Conservation (phyloP, 345 rosid genomes). For the rapeseed (Brassica napus) region Da-Ae NC_063452.1:1756001-1756500, state of each 20-base stretch:
- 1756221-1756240: background rate
- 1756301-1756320: slow-evolving; percentile 2
- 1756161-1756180: slow-evolving; percentile 47
- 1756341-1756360: slow-evolving; percentile 26
- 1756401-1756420: background rate
- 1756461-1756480: no score
- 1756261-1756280: slow-evolving; percentile 17
- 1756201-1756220: slow-evolving; percentile 53
- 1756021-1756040: slow-evolving; percentile 64
- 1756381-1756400: background rate
- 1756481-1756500: no score
- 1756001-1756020: slow-evolving; percentile 76
- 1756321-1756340: background rate
- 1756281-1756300: slow-evolving; percentile 23
- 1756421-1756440: no score
- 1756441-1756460: no score
- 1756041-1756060: slow-evolving; percentile 60
- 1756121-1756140: no score
- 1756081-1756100: slow-evolving; percentile 63
- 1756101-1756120: slow-evolving; percentile 65
- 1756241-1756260: slow-evolving; percentile 30
- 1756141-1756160: slow-evolving; percentile 53
- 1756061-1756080: slow-evolving; percentile 64
- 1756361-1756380: slow-evolving; percentile 23
- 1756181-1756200: slow-evolving; percentile 41